Evolutionary conservation across 2,329 filamentous ascomycete species (phyloP), one percentile per base, ranked within the genome.

Genomic region (Colletotrichum sp.): DNA sequence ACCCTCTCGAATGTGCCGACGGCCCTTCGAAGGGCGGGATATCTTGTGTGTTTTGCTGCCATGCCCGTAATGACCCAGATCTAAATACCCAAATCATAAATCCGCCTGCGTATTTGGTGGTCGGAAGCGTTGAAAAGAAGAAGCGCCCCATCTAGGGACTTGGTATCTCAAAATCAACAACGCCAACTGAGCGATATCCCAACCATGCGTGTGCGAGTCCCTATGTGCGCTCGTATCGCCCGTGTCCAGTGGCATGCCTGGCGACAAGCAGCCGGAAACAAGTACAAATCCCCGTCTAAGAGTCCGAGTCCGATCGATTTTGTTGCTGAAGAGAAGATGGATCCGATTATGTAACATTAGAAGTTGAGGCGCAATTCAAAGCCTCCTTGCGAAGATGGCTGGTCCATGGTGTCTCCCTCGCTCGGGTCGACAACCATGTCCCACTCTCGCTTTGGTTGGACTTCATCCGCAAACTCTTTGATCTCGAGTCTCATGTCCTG

Each of bases 401-500:
- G 80, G n/a, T 80, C 75, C 67, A 81, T 83, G 9, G 80, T 76
- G 60, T 87, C 85, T 60, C 80, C 79, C 48, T 87, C 86, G n/a
- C 82, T 81, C 16, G 82, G 84, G 72, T 93, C 91, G 32, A 92
- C 82, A 4, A 87, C 86, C 90, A 93, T 92, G 71, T 92, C 91
- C 91, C 91, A 93, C 78, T 93, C 91, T 43, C 87, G 84, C 80
- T 92, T 92, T 52, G 86, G 79, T 34, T 86, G 85, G 6, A 83
- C 79, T 10, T 79, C 79, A 55, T 80, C 78, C 34, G 83, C 80
- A n/a, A 87, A 80, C 79, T 91, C 88, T 21, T 83, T 82, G 57
- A 94, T 88, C 79, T 97, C 93, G 73, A 94, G 89, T 74, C 93
- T 91, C 94, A 99, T 97, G 81, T 98, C 96, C 84, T 99, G 95